Evolutionary conservation across 768 basidiomycete genomes (phyloP), one percentile per base, ranked within the genome.

Genomic region (Tulasnella sp.): DNA sequence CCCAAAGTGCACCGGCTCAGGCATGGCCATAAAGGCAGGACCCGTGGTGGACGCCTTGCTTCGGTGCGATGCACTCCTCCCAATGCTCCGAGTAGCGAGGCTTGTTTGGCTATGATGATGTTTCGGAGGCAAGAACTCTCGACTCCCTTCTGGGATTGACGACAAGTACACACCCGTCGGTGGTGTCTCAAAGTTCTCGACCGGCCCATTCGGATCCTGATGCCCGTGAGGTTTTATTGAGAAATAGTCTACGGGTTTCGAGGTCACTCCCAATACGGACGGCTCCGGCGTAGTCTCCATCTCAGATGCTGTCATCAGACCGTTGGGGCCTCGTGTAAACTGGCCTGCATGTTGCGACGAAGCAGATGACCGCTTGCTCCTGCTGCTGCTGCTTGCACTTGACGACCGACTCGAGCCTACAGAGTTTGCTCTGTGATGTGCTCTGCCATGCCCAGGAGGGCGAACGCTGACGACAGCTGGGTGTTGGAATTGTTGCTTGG

Each of bases 241-340:
- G 34, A 69, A 69, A 28, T 69, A 69, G 64, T 69, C 64, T 69
- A 69, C 34, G 16, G 64, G 64, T 69, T 69, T 69, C 64, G 64
- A 28, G 34, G 64, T 69, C 34, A 69, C 64, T 75, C 74, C 74
- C 46, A 75, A 75, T 42, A 75, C 74, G 74, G 41, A 42, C 40
- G 74, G 20, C 40, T 75, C 74, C 74, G 74, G 74, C 22, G 74
- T 75, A 48, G 74, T 75, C 46, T 75, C 74, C 41, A 75, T 42
- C 74, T 75, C 74, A 75, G 74, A 75, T 75, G 74, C 74, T 69
- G 64, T 69, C 64, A 69, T 69, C 64, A 69, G 64, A 69, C 64
- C 64, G 31, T 69, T 69, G 31, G 6, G 64, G 64, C 64, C 64
- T 69, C 64, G 64, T 69, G 64, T 24, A 69, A 28, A 69, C 24